Base-by-base conservation (phyloP, 345 rosid genomes). In the Gossypium longicalyx region DNA sequence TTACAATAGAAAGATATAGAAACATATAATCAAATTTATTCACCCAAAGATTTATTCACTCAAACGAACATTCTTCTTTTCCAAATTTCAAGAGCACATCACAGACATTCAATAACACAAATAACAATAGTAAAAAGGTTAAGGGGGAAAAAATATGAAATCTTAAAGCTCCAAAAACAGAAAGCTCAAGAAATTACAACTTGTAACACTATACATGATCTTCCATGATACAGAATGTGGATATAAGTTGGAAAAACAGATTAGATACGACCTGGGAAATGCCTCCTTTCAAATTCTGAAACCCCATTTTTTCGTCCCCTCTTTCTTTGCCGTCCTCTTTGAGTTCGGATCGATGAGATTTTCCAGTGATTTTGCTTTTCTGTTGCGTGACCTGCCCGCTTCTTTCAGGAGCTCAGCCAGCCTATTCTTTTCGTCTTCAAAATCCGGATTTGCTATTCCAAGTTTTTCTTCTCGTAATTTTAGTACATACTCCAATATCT, bases 391-490 rank as follows among this genome's bases (percentile, higher is more conserved):
- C 80, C 97, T 82, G 67, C 99, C 99, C 0, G 99, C 97, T 80
- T 96, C 99, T 81, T 96, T 96, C 74, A 96, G 87, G 48, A 96
- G 97, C 86, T 96, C 98, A 0, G 93, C 89, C 67, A 96, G 81
- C 80, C 99, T 84, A 71, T 82, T 87, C 95, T 91, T 91, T 84
- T 96, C 99, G 22, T 90, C 99, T 77, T 93, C 97, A 19, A 93
- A 96, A 82, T 96, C 99, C 0, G 98, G 99, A 80, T 96, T 96
- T 1, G 99, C 99, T 23, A 80, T 96, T 69, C 99, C 99, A 0
- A 96, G 97, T 89, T 91, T 89, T 74, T 96, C 99, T 72, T 96
- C 99, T 84, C 99, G 89, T 72, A 96, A 67, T 85, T 93, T 93
- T 71, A 93, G 85, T 73, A 96, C 92, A 72, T 88, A 82, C 84